Base-by-base conservation (phyloP, 2,329 filamentous ascomycete genomes). In the Tolypocladium capitatum region DNA sequence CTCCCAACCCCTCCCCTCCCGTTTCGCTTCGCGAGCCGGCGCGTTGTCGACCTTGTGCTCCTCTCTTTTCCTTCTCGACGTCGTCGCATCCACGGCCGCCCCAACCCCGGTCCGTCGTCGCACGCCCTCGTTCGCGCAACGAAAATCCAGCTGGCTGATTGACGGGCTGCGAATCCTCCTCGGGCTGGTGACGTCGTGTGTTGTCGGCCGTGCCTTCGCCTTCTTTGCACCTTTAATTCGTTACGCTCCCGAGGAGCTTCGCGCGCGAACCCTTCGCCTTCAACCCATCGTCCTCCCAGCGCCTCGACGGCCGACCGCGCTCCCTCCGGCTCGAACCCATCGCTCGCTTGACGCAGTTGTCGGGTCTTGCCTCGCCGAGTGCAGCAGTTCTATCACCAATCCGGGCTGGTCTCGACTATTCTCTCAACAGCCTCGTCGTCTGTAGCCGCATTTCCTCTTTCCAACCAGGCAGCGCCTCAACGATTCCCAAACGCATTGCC, bases 331-430 rank as follows among this genome's bases (percentile, higher is more conserved):
- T 61, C 56, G 54, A 58, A 55, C 59, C 58, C 54, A 54, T 57
- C 62, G 62, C 66, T 68, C 64, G 67, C 69, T 72, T 66, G 69
- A 72, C 59, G 70, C 68, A 68, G 58, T 67, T 63, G 62, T 61
- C 65, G 65, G 61, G 59, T 59, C 53, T 54, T 52, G 51, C 53
- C 52, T 58, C 56, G 57, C 52, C 53, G 54, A 52, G 53, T 57
- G 51, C 46, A 31, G 46, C 54, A 60, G 53, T 57, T 56, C 49
- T 59, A 57, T 52, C 55, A 55, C 59, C 52, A 57, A 64, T 63
- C 56, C 60, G 65, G 70, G 71, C 71, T 73, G 71, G 71, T 68
- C 71, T 74, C 70, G 69, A 66, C 60, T 58, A 55, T 56, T 61
- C 53, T 53, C 56, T 55, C 55, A 52, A 57, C 56, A 47, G 38